Conservation (phyloP, 2,329 filamentous ascomycete species). For the Xylaria multiplex region DNA sequence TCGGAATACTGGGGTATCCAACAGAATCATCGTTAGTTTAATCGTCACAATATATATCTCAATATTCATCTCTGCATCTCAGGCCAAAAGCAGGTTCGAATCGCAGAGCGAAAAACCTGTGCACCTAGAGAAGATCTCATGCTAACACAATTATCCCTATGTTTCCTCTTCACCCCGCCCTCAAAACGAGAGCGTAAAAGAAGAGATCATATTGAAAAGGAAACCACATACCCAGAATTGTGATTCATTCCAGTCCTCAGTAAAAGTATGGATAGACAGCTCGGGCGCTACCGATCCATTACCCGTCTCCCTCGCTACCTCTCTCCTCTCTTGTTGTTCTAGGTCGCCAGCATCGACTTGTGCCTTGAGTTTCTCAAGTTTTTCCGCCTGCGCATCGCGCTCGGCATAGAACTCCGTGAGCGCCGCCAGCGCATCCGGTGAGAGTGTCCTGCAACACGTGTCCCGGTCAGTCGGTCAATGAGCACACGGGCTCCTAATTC, state of each 20-base stretch:
- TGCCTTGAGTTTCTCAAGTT: constrained; percentile 74
- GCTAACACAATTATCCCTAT: too few species aligned
- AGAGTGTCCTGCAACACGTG: constrained; percentile 63
- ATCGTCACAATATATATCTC: too few species aligned
- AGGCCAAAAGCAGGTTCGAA: too few species aligned
- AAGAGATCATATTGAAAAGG: not conserved
- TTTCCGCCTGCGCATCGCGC: constrained; percentile 71
- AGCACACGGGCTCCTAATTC: not conserved
- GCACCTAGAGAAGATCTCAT: too few species aligned
- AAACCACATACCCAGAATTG: constrained; percentile 77
- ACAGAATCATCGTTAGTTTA: constrained; percentile 1
- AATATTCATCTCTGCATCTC: too few species aligned
- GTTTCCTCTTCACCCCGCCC: too few species aligned
- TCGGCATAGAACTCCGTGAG: constrained; percentile 79
- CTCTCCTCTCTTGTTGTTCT: not conserved
- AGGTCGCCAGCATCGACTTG: constrained; percentile 63
- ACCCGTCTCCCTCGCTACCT: not conserved
- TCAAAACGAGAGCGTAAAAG: too few species aligned
- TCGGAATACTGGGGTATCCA: constrained; percentile 70
- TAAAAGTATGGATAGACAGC: constrained; percentile 74
- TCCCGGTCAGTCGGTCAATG: not conserved
- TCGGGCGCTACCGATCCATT: constrained; percentile 37
- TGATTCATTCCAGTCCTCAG: constrained; percentile 83
- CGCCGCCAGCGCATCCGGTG: constrained; percentile 72
- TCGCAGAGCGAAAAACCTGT: too few species aligned